Percentiles rank a stretch among this genome's conserved stretches.
phyloP scores from a whole-genome alignment of 2,329 filamentous ascomycete species.

The Beauveria caledonica region DNA sequence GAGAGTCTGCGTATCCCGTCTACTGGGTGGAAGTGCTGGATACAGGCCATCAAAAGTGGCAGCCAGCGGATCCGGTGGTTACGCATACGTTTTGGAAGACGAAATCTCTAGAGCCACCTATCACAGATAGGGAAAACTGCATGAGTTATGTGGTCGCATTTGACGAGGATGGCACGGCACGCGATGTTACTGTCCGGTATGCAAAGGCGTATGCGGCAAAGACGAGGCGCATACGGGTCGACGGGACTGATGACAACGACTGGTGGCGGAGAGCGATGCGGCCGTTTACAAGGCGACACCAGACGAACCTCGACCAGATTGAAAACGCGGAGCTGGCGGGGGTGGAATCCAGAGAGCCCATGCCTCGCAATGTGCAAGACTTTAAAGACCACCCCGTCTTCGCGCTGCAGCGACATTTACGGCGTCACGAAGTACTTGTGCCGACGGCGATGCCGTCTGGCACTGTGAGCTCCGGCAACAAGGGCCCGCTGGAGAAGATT shows the following conservation, averaged over 20 bases:
- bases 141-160: conserved; percentile 83
- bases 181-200: conserved; percentile 84
- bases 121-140: conserved; percentile 65
- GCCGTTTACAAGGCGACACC: conserved; percentile 33
- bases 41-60: conserved; percentile 80
- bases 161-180: conserved; percentile 66
- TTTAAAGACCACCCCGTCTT: conserved; percentile 81
- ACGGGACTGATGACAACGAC: conserved; percentile 38
- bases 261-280: conserved; percentile 49
- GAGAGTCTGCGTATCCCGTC: conserved; percentile 70
- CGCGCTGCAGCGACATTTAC: conserved; percentile 77
- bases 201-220: conserved; percentile 85
- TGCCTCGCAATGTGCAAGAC: conserved; percentile 78
- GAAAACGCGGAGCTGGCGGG: conserved; percentile 71
- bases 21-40: conserved; percentile 96
- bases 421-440: conserved; percentile 72
- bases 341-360: conserved; percentile 66
- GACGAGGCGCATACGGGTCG: conserved; percentile 73
- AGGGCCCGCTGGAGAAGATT: conserved; percentile 61
- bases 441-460: conserved; percentile 64
- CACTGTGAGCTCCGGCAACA: conserved; percentile 62
- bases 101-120: conserved; percentile 71
- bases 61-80: conserved; percentile 77
- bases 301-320: conserved; percentile 67
- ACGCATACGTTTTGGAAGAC: conserved; percentile 70